Percentiles rank a stretch among this genome's conserved stretches.
Conservation (phyloP, 345 rosid genomes). For the Hevea brasiliensis region DNA sequence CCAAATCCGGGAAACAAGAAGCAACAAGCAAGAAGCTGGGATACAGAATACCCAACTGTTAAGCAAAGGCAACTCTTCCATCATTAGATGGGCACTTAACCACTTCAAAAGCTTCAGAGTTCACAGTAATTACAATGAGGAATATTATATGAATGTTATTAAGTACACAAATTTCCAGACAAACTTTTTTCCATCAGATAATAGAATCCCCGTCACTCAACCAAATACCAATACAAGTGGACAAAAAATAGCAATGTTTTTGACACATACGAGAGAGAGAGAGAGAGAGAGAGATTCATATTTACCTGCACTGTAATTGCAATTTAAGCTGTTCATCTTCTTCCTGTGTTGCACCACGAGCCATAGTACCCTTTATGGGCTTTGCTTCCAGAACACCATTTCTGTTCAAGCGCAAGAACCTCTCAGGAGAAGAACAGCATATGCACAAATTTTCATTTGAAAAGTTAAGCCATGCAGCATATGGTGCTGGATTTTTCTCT, state of each 20-base stretch:
- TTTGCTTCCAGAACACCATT: constrained; percentile 73
- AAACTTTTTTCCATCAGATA: background rate
- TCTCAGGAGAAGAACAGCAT: constrained; percentile 94
- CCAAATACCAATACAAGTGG: no score
- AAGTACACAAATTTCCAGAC: background rate
- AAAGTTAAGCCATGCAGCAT: constrained; percentile 92
- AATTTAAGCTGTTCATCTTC: constrained; percentile 68
- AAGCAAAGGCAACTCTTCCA: background rate
- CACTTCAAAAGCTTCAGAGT: background rate
- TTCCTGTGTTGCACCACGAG: constrained; percentile 72
- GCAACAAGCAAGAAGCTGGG: background rate
- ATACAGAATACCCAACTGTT: background rate
- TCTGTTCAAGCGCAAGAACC: constrained; percentile 76
- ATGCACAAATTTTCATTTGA: constrained; percentile 58
- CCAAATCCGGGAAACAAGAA: background rate
- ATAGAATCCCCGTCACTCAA: background rate
- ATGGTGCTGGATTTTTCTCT: constrained; percentile 90
- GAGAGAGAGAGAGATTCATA: constrained; percentile 3
- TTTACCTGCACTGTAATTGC: constrained; percentile 71
- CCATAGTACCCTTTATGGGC: constrained; percentile 92
- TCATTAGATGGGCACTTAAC: background rate
- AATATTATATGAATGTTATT: no score
- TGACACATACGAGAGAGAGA: no score
- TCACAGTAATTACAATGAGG: no score
- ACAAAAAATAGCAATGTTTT: background rate